Evolutionary conservation across 2,329 filamentous ascomycete genomes (phyloP).

Genomic region (Pseudogymnoascus sp.): DNA sequence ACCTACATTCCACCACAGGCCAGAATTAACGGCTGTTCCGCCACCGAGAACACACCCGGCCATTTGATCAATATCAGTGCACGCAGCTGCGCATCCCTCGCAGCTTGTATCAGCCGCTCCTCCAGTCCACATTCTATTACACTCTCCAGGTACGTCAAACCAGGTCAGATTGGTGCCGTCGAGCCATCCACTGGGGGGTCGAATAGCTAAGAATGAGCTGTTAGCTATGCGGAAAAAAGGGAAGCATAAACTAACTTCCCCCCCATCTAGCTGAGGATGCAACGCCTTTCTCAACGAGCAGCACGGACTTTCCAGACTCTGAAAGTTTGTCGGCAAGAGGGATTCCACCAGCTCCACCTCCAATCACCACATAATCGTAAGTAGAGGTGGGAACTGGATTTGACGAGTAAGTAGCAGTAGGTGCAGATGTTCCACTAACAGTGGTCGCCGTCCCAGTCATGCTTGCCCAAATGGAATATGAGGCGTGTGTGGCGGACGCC

Average conservation of each 20-base stretch:
- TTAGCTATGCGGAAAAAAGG: not conserved
- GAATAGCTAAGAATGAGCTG: constrained; percentile 16
- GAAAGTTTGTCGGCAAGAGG: constrained; percentile 50
- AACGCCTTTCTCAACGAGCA: constrained; percentile 54
- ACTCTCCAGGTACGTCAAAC: constrained; percentile 63
- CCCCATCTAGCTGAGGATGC: constrained; percentile 57
- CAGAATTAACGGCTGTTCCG: constrained; percentile 47
- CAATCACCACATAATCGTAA: constrained; percentile 48
- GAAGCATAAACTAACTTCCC: constrained; percentile 32
- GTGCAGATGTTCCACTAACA: constrained; percentile 24
- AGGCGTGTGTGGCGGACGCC: constrained; percentile 34
- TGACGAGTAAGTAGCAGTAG: constrained; percentile 39
- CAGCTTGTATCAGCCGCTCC: constrained; percentile 18
- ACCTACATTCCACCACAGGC: constrained; percentile 55
- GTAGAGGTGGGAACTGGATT: constrained; percentile 37
- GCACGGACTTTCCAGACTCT: constrained; percentile 54
- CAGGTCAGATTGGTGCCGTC: constrained; percentile 54
- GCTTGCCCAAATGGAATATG: constrained; percentile 27
- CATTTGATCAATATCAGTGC: constrained; percentile 64
- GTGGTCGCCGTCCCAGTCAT: constrained; percentile 22
- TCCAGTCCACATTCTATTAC: constrained; percentile 50
- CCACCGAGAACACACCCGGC: constrained; percentile 64
- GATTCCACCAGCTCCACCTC: constrained; percentile 44
- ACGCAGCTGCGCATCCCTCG: constrained; percentile 39
- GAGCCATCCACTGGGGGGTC: constrained; percentile 44